Conservation (phyloP, 768 basidiomycete species). For the Rhizopogon vesiculosus region DNA sequence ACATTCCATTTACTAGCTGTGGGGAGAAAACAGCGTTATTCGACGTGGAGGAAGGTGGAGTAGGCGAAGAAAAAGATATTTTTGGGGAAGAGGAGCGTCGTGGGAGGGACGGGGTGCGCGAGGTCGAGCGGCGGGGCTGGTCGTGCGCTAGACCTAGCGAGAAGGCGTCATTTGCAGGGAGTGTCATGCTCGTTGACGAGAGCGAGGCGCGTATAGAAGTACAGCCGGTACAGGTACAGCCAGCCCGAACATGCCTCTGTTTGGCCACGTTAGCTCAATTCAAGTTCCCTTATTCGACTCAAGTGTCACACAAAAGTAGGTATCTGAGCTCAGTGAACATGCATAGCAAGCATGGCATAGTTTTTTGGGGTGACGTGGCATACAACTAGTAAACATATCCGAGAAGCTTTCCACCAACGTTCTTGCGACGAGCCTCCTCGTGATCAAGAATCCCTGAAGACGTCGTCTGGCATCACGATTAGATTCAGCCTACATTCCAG, state of each 20-base stretch:
- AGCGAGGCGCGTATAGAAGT: not conserved
- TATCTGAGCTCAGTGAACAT: slow-evolving; percentile 5
- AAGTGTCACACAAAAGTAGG: not conserved
- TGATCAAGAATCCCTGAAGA: slow-evolving; percentile 98
- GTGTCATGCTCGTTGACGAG: slow-evolving; percentile 15
- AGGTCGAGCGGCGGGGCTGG: slow-evolving; percentile 24
- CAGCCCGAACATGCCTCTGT: not conserved
- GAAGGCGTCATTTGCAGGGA: slow-evolving; percentile 32
- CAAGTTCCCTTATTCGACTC: no score
- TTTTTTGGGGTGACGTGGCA: slow-evolving; percentile 17
- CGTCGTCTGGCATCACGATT: slow-evolving; percentile 61
- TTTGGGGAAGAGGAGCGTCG: slow-evolving; percentile 47
- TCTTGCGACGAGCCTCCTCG: slow-evolving; percentile 97
- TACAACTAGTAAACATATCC: slow-evolving; percentile 82
- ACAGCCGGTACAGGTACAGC: not conserved
- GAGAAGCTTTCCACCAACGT: slow-evolving; percentile 92
- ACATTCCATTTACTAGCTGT: slow-evolving; percentile 30
- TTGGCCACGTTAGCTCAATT: not conserved
- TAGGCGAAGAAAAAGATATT: slow-evolving; percentile 35
- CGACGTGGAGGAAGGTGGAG: slow-evolving; percentile 8
- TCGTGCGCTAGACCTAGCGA: slow-evolving; percentile 32
- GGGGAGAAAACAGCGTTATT: slow-evolving; percentile 9
- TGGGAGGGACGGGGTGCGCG: slow-evolving; percentile 20
- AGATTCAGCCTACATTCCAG: not conserved
- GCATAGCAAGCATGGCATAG: slow-evolving; percentile 1